Evolutionary conservation across 805 yeast genomes (phyloP).

Genomic region (Myxozyma mucilagina): DNA sequence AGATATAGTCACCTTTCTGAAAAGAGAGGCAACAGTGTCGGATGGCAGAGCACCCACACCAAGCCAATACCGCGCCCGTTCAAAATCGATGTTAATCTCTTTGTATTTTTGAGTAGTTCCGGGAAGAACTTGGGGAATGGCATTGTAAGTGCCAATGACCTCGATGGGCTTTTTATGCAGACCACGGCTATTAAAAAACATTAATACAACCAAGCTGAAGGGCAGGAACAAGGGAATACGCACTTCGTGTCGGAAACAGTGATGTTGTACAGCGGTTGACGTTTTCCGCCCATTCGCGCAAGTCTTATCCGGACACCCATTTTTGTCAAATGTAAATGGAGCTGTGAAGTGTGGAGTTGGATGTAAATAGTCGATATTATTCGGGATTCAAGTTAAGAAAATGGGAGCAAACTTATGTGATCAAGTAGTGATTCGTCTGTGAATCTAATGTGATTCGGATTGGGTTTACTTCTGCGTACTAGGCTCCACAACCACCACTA

Average conservation of each 20-base stretch:
- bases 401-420: too few species aligned
- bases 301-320: constrained; percentile 72
- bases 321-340: background rate
- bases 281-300: constrained; percentile 88
- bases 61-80: constrained; percentile 90
- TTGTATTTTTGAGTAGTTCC: constrained; percentile 62
- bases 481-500: too few species aligned
- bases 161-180: constrained; percentile 63
- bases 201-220: background rate
- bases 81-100: constrained; percentile 80
- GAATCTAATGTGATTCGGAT: too few species aligned
- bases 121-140: constrained; percentile 67
- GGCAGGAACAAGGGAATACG: constrained; percentile 16
- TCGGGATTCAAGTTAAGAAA: too few species aligned
- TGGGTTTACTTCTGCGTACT: too few species aligned
- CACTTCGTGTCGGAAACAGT: constrained; percentile 72
- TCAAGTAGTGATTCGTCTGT: too few species aligned
- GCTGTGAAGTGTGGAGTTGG: too few species aligned
- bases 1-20: constrained; percentile 54
- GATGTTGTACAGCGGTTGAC: constrained; percentile 86
- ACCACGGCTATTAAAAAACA: constrained; percentile 16
- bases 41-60: constrained; percentile 97
- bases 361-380: too few species aligned
- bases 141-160: constrained; percentile 91
- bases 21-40: constrained; percentile 70